Conservation (phyloP, 176 grass and related monocot species). For the bread wheat (Triticum aestivum) region IWGSC_CS_RefSeq_v2.1 NC_057811.1:353470799-353471298, state of each 20-base stretch:
- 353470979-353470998: neutral
- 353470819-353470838: neutral
- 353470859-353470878: neutral
- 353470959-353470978: neutral
- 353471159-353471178: neutral
- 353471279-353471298: neutral
- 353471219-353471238: neutral
- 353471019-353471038: neutral
- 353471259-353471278: neutral
- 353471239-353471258: neutral
- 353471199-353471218: neutral
- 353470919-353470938: conserved; percentile 2
- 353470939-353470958: neutral
- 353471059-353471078: neutral
- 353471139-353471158: neutral
- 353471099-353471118: neutral
- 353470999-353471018: neutral
- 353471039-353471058: neutral
- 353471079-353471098: neutral
- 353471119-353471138: neutral
- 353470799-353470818: neutral
- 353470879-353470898: neutral
- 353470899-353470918: neutral
- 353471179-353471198: neutral
- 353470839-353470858: neutral